Conservation (phyloP, 306 rosid species). For the Cucumis melo region DNA sequence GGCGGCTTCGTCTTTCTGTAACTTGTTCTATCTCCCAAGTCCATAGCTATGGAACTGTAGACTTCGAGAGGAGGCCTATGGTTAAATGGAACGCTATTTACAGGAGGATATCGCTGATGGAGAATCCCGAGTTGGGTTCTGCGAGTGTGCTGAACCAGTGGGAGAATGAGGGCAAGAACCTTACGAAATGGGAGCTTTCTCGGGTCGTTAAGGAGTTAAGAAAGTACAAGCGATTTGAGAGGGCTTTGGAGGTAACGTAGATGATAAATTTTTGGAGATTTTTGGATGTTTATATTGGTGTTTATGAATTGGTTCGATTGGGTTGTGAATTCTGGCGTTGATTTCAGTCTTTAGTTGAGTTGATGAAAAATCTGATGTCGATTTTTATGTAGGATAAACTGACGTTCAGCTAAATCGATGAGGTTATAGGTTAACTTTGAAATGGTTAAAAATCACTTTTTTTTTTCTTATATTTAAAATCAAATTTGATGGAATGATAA, state of each 20-base stretch:
- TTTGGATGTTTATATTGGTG: not conserved
- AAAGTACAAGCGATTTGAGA: slow-evolving; percentile 31
- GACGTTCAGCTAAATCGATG: not conserved
- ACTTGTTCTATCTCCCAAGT: slow-evolving; percentile 47
- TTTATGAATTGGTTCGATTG: not conserved
- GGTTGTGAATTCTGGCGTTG: not conserved
- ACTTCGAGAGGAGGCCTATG: slow-evolving; percentile 50
- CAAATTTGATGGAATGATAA: too few species aligned
- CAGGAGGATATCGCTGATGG: slow-evolving; percentile 42
- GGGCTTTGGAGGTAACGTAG: slow-evolving; percentile 68
- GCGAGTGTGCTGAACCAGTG: slow-evolving; percentile 54
- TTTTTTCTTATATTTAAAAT: too few species aligned
- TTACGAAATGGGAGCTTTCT: slow-evolving; percentile 74
- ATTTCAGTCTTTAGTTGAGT: not conserved
- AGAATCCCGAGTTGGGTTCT: slow-evolving; percentile 46
- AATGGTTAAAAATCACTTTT: too few species aligned
- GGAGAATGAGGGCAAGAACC: slow-evolving; percentile 65
- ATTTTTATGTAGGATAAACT: not conserved
- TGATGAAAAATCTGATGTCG: not conserved
- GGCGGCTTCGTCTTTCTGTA: slow-evolving; percentile 14
- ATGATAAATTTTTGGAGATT: not conserved
- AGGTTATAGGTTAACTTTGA: not conserved
- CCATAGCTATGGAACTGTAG: slow-evolving; percentile 60
- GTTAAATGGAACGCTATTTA: slow-evolving; percentile 54
- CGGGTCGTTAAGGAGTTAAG: slow-evolving; percentile 71